phyloP scores from a whole-genome alignment of 108 stramenopile species.

The Cyclotella sp. region DNA sequence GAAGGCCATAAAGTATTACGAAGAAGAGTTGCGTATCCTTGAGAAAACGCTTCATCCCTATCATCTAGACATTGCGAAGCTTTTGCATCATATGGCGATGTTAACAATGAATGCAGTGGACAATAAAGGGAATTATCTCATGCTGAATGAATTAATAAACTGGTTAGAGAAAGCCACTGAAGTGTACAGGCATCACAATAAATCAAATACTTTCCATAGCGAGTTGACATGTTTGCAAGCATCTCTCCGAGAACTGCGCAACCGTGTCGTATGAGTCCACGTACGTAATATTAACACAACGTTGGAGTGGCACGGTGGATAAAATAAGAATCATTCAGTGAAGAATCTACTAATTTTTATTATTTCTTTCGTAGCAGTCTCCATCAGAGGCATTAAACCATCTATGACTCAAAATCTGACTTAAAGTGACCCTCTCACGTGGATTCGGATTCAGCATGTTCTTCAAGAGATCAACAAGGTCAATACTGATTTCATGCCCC shows the following conservation, averaged over 20 bases:
- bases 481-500: constrained; percentile 53
- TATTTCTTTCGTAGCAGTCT: too few relatives aligned
- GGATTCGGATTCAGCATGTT: constrained; percentile 76
- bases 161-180: constrained; percentile 52
- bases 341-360: too few relatives aligned
- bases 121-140: constrained; percentile 12
- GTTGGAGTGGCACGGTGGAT: too few relatives aligned
- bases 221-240: constrained; percentile 1
- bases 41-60: constrained; percentile 3
- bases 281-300: too few relatives aligned
- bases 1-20: constrained; percentile 23
- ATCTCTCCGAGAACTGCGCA: background rate
- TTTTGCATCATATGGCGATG: constrained; percentile 24
- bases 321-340: too few relatives aligned
- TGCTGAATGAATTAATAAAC: constrained; percentile 69
- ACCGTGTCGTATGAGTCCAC: background rate
- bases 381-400: constrained; percentile 39
- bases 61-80: constrained; percentile 18
- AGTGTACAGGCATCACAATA: constrained; percentile 15
- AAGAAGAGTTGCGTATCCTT: constrained; percentile 13
- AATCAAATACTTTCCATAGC: background rate
- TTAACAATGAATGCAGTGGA: constrained; percentile 23
- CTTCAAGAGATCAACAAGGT: constrained; percentile 64
- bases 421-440: constrained; percentile 63
- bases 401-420: constrained; percentile 69